Evolutionary conservation across 2,329 filamentous ascomycete genomes (phyloP).

Genomic region (Aspergillus vadensis): DNA sequence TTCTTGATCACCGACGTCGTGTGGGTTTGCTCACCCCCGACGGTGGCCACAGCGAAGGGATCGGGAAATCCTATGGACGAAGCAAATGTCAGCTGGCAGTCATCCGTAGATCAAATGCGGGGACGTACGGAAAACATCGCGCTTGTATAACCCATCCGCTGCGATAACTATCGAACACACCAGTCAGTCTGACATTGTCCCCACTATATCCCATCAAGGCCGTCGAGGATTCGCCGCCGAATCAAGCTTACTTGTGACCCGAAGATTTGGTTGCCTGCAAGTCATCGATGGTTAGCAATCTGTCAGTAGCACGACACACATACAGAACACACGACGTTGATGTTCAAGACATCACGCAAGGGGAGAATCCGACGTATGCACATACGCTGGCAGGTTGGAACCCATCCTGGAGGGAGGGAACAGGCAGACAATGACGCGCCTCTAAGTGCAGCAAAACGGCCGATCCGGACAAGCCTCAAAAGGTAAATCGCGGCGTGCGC

Average conservation of each 20-base stretch:
- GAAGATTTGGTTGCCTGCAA: constrained; percentile 76
- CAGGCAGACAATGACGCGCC: constrained; percentile 31
- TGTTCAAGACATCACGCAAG: neutral
- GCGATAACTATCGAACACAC: constrained; percentile 74
- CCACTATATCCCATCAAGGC: neutral
- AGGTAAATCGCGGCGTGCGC: constrained; percentile 33
- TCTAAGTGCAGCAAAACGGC: constrained; percentile 31
- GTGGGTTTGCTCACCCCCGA: constrained; percentile 96
- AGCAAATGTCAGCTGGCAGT: constrained; percentile 18
- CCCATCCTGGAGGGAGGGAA: constrained; percentile 49
- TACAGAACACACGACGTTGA: neutral
- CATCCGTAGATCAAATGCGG: constrained; percentile 2
- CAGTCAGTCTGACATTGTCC: constrained; percentile 24
- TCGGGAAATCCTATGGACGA: constrained; percentile 79
- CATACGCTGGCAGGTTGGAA: constrained; percentile 65
- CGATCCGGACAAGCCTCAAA: constrained; percentile 40
- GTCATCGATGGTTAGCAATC: constrained; percentile 24
- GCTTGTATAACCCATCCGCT: constrained; percentile 96
- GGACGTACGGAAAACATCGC: constrained; percentile 94
- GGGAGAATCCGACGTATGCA: constrained; percentile 25
- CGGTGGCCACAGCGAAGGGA: constrained; percentile 94
- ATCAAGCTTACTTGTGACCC: constrained; percentile 75
- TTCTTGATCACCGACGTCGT: constrained; percentile 98
- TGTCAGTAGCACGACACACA: constrained; percentile 12
- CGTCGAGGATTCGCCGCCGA: neutral